Percentiles rank a stretch among this genome's conserved stretches.
phyloP scores from a whole-genome alignment of 306 rosid species.

The Glycine tomentella region DNA sequence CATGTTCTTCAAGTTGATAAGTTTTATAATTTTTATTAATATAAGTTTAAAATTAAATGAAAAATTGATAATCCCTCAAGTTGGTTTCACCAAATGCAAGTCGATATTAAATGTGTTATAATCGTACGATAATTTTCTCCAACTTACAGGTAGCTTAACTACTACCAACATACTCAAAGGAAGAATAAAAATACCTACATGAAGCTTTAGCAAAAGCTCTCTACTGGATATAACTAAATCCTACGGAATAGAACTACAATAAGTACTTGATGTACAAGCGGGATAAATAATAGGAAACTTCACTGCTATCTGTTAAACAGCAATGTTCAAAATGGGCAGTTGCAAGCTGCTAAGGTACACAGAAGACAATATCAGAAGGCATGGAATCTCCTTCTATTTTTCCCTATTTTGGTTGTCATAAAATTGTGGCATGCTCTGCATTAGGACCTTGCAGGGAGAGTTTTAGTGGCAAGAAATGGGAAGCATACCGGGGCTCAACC shows the following conservation, averaged over 20 bases:
- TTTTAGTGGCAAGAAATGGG: constrained; percentile 19
- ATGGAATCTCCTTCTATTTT: constrained; percentile 4
- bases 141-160: not conserved
- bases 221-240: not conserved
- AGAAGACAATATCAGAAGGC: constrained; percentile 14
- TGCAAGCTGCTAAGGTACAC: constrained; percentile 8
- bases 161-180: not conserved
- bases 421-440: constrained; percentile 20
- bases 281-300: not conserved
- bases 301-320: constrained; percentile 12
- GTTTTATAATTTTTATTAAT: too few relatives aligned
- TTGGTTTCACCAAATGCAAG: not conserved
- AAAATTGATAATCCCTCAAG: too few relatives aligned
- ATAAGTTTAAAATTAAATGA: too few relatives aligned
- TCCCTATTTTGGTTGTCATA: constrained; percentile 8
- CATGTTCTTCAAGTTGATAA: too few relatives aligned
- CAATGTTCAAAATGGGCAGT: constrained; percentile 28
- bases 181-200: not conserved
- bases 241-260: not conserved
- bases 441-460: constrained; percentile 16
- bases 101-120: not conserved
- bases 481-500: constrained; percentile 1
- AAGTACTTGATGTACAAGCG: constrained; percentile 5
- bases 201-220: too few relatives aligned
- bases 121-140: not conserved